Conservation (phyloP, 2,329 filamentous ascomycete species). For the Aspergillus sp. region DNA sequence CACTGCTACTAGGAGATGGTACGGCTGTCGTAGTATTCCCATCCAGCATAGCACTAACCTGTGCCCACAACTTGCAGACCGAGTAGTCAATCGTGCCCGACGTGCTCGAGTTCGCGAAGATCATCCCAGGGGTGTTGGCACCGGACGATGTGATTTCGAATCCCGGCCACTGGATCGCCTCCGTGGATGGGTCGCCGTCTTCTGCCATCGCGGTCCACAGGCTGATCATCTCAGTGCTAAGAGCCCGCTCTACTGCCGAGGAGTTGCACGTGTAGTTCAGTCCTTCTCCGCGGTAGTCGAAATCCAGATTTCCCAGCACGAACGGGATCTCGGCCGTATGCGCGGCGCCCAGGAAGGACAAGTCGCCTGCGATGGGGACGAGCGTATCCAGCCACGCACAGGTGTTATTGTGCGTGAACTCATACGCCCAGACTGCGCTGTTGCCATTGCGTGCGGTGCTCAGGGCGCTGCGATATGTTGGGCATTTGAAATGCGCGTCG, state of each 20-base stretch:
- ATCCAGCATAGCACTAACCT: constrained; percentile 16
- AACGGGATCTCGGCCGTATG: constrained; percentile 28
- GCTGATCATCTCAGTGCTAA: constrained; percentile 26
- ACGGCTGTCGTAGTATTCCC: not conserved
- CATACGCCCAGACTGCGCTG: constrained; percentile 25
- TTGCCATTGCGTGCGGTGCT: constrained; percentile 14
- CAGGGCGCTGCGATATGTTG: constrained; percentile 19
- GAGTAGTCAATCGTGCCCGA: constrained; percentile 23
- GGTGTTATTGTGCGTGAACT: constrained; percentile 26
- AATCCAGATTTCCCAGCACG: constrained; percentile 24
- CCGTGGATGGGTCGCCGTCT: constrained; percentile 22
- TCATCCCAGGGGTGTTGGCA: constrained; percentile 14
- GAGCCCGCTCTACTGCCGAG: constrained; percentile 15
- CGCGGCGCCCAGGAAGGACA: constrained; percentile 13
- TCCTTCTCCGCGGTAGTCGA: not conserved
- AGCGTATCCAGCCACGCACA: constrained; percentile 27
- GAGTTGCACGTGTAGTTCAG: constrained; percentile 18
- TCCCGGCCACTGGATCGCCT: constrained; percentile 21
- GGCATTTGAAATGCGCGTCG: constrained; percentile 22
- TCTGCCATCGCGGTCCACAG: constrained; percentile 29
- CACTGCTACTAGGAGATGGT: not conserved
- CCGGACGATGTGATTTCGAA: constrained; percentile 15
- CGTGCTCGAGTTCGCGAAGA: constrained; percentile 18
- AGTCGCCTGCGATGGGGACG: not conserved
- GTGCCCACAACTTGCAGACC: constrained; percentile 21